A percentile compares a stretch with the other conserved stretches of the same genome.
phyloP scores from a whole-genome alignment of 768 basidiomycete species.

The Tephrocybe sp. region DNA sequence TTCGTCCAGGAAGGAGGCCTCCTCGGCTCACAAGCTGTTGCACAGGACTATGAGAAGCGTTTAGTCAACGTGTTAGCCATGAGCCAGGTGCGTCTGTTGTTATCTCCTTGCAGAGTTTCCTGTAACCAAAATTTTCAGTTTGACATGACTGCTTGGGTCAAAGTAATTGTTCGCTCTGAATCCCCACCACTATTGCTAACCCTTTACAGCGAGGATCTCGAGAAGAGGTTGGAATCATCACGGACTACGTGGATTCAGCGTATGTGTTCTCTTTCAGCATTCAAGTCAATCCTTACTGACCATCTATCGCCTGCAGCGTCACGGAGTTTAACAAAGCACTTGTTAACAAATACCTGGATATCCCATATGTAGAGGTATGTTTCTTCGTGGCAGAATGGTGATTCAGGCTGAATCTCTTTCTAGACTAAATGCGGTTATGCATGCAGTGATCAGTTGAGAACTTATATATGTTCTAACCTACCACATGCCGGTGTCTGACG shows the following conservation, averaged over 20 bases:
- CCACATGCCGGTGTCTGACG: conserved; percentile 26
- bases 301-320: conserved; percentile 43
- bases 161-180: conserved; percentile 42
- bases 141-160: conserved; percentile 96
- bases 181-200: conserved; percentile 11
- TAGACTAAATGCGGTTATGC: conserved; percentile 91
- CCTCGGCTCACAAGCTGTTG: conserved; percentile 88
- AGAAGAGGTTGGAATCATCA: conserved; percentile 82
- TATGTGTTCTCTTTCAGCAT: conserved; percentile 25
- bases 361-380: conserved; percentile 67
- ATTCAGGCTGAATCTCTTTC: conserved; percentile 6
- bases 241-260: conserved; percentile 73
- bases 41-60: conserved; percentile 64
- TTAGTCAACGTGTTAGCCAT: conserved; percentile 72
- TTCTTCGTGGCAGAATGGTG: conserved; percentile 10
- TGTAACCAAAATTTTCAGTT: conserved; percentile 44
- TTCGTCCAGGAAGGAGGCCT: conserved; percentile 72
- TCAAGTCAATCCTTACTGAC: conserved; percentile 5
- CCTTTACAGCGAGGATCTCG: conserved; percentile 52
- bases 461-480: conserved; percentile 24
- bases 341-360: conserved; percentile 75
- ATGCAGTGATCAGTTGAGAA: conserved; percentile 83
- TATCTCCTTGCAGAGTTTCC: conserved; percentile 9
- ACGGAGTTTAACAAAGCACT: conserved; percentile 79
- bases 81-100: conserved; percentile 58